Evolutionary conservation across 331 rosid genomes (phyloP), one percentile per base, ranked within the genome.

Genomic region (Quercus phellos): DNA sequence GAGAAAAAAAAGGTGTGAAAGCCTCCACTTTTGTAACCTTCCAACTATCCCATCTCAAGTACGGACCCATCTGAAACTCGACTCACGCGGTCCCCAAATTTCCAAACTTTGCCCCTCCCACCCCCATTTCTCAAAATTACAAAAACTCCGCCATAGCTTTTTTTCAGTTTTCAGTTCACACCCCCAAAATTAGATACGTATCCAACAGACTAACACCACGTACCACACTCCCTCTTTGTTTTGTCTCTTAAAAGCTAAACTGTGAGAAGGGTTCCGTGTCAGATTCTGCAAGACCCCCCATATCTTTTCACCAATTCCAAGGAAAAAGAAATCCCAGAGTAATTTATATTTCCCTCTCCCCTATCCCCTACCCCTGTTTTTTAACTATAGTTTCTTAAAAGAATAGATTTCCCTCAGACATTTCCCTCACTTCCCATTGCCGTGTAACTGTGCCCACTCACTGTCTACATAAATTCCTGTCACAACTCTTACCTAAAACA

Each of bases 271-370:
- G 43, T 78, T 79, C 4, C 35, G 51, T 84, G 90, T 81, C 87
- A 75, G 88, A 51, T 80, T 26, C 77, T 38, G 46, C 46, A 8
- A 38, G 12, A 38, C 73, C 66, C 81, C 74, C 81, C 74, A 69
- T 68, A 30, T 71, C 82, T 51, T 29, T 76, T 78, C 72, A 71
- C 78, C 86, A 84, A 81, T 80, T 84, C 85, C 89, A 89, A 86
- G 82, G 70, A 72, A 77, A 58, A 70, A 19, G 16, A 19, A 35
- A 50, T 43, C 5, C 34, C 18, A 21, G 4, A 50, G 50, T 5
- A 26, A 34, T 51, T 8, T 38, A 38, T 38, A 38, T 42, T 2
- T 68, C 55, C 63, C 4, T 6, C 3, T 19, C 42, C 16, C 21
- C 18, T 73, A 69, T 76, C 82, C 43, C 68, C 68, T 75, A 38